Evolutionary conservation across 306 rosid genomes (phyloP), one percentile per base, ranked within the genome.

Genomic region (apple (Malus domestica)): DNA sequence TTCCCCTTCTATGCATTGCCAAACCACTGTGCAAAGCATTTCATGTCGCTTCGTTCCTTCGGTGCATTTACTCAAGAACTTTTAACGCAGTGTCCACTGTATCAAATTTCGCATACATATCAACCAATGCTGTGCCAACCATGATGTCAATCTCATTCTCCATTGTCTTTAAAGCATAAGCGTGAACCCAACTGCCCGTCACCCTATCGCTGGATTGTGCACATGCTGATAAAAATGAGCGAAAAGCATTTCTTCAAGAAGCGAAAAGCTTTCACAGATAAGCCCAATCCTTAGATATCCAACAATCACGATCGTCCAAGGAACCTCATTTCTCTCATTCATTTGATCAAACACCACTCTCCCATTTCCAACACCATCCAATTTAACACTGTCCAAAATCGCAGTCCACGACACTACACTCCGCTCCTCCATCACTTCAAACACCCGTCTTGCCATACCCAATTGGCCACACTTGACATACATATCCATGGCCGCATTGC

Each of bases 41-140:
- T 93, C 96, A 92, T 7, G 96, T 82, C 87, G 87, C 93, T 49
- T 80, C 87, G 54, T 90, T 92, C 83, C 85, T 86, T 57, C 13
- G 74, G 0, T 78, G 58, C 89, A 90, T 84, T 20, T 69, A 23
- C 79, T 85, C 45, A 64, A 90, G 90, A 70, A 86, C 84, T 65
- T 40, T 27, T 75, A 75, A 63, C 1, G 96, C 90, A 59, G 73
- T 68, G 23, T 70, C 73, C 44, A 92, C 77, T 83, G 87, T 86
- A 29, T 93, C 96, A 77, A 96, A 90, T 63, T 87, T 92, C 29
- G 92, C 87, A 67, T 92, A 92, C 96, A 87, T 90, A 75, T 90
- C 91, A 74, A 90, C 79, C 81, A 90, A 81, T 73, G 90, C 73
- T 30, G 97, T 88, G 74, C 90, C 87, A 3, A 90, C 89, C 88